Evolutionary conservation across 345 rosid species (phyloP), one percentile per base, ranked within the genome.

Genomic region (Eutrema heterophyllum): DNA sequence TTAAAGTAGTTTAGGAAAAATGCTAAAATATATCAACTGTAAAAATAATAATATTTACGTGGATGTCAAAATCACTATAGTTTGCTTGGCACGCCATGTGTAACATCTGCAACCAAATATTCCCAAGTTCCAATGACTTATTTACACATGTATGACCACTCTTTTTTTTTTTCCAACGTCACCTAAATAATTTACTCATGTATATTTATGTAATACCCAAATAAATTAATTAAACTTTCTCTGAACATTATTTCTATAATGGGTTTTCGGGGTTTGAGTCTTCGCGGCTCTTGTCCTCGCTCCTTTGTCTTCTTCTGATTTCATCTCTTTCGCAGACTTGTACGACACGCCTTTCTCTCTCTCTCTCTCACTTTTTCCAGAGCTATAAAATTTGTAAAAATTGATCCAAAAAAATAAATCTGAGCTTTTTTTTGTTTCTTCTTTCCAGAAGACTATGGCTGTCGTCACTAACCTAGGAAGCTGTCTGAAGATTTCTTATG

Each of bases 401-500:
- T 3, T 15, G 16, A 62, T 5, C 32, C 24, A 21, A 21, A 15
- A 53, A 7, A 29, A 29, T n/a, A 55, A 24, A 40, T 30, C 35
- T 18, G 46, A 68, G 43, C 18, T 57, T 69, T 41, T 68, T 5
- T 51, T 69, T n/a, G 3, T 4, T 69, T 9, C 54, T 53, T 40
- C 32, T 41, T 16, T 12, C 45, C 6, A 18, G 46, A 41, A 56
- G 44, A 59, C 4, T 66, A 77, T 81, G 83, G 72, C 74, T 70
- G 58, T 75, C 39, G 70, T 79, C 55, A 78, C 63, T 72, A 54
- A 73, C 79, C 59, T 84, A 14, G 50, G 63, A 53, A 77, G 76
- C 67, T 88, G 74, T 73, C 72, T 83, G 38, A 79, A 67, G 76
- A 75, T 75, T 51, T 46, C 78, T 53, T 89, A 83, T 79, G 87